A percentile compares a stretch with the other conserved stretches of the same genome.
Evolutionary conservation across 768 basidiomycete genomes (phyloP).

Genomic region (Kwoniella sp.): DNA sequence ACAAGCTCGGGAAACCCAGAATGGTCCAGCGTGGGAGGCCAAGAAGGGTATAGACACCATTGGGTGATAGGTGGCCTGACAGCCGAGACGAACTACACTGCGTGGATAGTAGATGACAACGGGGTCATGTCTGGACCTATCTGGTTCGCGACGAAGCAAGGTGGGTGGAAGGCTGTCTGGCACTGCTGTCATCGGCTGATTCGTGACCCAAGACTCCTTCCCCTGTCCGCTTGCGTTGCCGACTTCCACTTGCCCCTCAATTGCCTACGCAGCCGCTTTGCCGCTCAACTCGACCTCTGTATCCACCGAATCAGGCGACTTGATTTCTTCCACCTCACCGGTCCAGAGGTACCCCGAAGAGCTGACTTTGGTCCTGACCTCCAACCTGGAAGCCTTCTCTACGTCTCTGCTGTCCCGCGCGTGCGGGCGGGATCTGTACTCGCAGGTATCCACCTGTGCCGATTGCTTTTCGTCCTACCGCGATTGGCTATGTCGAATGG

Average conservation of each 20-base stretch:
- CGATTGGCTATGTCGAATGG: slow-evolving; percentile 46
- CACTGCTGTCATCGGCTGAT: too few species aligned
- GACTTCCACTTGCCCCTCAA: slow-evolving; percentile 37
- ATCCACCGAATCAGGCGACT: slow-evolving; percentile 2
- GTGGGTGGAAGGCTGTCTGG: too few species aligned
- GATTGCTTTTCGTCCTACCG: slow-evolving; percentile 47
- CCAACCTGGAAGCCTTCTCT: slow-evolving; percentile 41
- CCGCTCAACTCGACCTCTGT: slow-evolving; percentile 16
- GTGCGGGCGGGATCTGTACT: slow-evolving; percentile 49
- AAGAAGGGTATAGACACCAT: slow-evolving; percentile 38
- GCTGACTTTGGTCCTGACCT: slow-evolving; percentile 22
- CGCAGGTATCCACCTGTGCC: slow-evolving; percentile 45
- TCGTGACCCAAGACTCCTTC: slow-evolving; percentile 17
- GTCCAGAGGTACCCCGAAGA: slow-evolving; percentile 27
- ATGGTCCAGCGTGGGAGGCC: slow-evolving; percentile 26
- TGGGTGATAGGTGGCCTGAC: slow-evolving; percentile 32
- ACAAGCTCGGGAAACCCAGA: slow-evolving; percentile 4
- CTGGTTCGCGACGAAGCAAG: slow-evolving; percentile 46
- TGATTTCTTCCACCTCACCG: slow-evolving; percentile 13
- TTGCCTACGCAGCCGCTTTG: slow-evolving; percentile 47
- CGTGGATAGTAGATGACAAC: slow-evolving; percentile 35
- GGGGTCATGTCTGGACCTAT: slow-evolving; percentile 34
- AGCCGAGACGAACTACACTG: slow-evolving; percentile 42
- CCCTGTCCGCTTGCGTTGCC: slow-evolving; percentile 45
- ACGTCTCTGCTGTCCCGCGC: slow-evolving; percentile 41